Percentiles rank a stretch among this genome's conserved stretches.
Evolutionary conservation across 495 filamentous ascomycete genomes (phyloP).

Genomic region (Trichocladium antarcticum): DNA sequence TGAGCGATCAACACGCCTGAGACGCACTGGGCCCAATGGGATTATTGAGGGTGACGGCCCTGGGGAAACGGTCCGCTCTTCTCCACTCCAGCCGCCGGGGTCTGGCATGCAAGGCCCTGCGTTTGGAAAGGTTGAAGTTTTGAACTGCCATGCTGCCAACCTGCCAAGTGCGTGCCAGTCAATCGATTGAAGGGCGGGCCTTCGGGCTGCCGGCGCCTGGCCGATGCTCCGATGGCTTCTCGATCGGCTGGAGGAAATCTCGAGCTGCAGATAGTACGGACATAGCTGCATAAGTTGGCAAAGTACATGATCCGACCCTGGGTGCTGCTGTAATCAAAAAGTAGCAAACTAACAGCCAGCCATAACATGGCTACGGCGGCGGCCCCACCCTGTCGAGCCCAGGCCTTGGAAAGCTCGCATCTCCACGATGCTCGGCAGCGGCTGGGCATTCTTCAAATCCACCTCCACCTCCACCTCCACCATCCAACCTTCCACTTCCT

Average conservation of each 20-base stretch:
- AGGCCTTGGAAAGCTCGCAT: not conserved
- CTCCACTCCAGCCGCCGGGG: not conserved
- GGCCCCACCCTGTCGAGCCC: not conserved
- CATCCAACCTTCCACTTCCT: not conserved
- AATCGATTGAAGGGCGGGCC: too few species aligned
- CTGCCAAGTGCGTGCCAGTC: not conserved
- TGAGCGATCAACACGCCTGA: not conserved
- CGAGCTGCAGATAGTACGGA: not conserved
- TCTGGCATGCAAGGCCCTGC: not conserved
- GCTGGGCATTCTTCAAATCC: not conserved
- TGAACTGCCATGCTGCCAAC: not conserved
- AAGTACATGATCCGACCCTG: too few species aligned
- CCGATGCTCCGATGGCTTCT: not conserved
- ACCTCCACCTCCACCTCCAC: not conserved
- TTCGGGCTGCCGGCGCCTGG: not conserved
- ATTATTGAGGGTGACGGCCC: constrained; percentile 1
- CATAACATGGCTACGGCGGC: too few species aligned
- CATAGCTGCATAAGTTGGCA: too few species aligned
- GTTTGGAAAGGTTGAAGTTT: too few species aligned
- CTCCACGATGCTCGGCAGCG: constrained; percentile 1
- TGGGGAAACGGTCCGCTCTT: constrained; percentile 2
- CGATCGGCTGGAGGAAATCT: constrained; percentile 1
- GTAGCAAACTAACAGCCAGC: constrained; percentile 11
- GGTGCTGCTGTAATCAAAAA: too few species aligned
- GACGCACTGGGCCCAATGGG: not conserved